Evolutionary conservation across 495 filamentous ascomycete species (phyloP).

Genomic region (Pseudotulostoma volvatum): DNA sequence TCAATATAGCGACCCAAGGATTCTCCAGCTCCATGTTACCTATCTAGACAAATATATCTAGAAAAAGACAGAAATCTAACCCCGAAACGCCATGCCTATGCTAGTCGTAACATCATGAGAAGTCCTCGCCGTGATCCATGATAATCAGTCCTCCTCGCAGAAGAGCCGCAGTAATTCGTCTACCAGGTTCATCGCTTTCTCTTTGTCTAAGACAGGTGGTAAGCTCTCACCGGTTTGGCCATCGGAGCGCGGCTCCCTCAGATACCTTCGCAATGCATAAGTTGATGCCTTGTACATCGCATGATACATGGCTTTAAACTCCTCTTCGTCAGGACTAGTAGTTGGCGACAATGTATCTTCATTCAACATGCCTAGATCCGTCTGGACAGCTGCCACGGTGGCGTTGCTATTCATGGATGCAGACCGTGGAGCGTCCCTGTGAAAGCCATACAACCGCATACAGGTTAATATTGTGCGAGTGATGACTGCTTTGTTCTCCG

Average conservation of each 20-base stretch:
- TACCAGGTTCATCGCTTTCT: slow-evolving; percentile 29
- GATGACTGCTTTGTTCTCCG: slow-evolving; percentile 27
- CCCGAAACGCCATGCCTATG: too few species aligned
- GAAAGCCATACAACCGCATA: slow-evolving; percentile 47
- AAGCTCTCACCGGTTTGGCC: slow-evolving; percentile 2
- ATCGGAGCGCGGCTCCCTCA: slow-evolving; percentile 22
- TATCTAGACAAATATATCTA: too few species aligned
- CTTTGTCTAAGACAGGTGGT: slow-evolving; percentile 22
- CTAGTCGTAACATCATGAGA: slow-evolving; percentile 1
- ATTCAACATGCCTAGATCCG: slow-evolving; percentile 6
- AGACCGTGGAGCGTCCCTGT: slow-evolving; percentile 25
- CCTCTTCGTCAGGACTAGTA: slow-evolving; percentile 30
- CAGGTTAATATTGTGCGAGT: slow-evolving; percentile 39
- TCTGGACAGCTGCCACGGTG: not conserved
- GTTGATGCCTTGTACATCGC: slow-evolving; percentile 44
- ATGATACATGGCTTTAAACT: slow-evolving; percentile 51
- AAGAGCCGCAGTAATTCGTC: slow-evolving; percentile 30
- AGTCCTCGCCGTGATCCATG: too few species aligned
- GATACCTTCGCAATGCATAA: slow-evolving; percentile 38
- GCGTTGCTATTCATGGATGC: slow-evolving; percentile 7
- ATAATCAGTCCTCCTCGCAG: slow-evolving; percentile 25
- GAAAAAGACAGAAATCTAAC: too few species aligned
- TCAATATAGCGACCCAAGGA: too few species aligned
- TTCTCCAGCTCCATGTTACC: too few species aligned
- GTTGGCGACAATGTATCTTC: slow-evolving; percentile 1